These are phyloP conservation scores for Sporormia fimetaria DNA, from an alignment of 495 filamentous ascomycete species.

Conservation along the genomic window DNA sequence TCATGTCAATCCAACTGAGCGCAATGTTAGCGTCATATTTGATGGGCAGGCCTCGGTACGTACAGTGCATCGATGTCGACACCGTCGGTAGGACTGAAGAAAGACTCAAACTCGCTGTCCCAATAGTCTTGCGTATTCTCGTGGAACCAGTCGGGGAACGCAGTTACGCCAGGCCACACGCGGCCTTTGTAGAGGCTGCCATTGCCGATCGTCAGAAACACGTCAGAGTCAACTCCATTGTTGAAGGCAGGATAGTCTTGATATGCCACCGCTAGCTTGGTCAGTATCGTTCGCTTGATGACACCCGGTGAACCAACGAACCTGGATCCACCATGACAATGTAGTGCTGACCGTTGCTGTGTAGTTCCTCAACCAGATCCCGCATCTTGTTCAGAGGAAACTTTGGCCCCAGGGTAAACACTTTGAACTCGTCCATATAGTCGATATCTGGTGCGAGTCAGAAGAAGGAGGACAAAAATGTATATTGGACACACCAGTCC, in stretches of 20 bases:
- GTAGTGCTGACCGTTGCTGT: conserved; percentile 64
- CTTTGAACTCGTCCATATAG: conserved; percentile 36
- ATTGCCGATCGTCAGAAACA: conserved; percentile 55
- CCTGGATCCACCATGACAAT: conserved; percentile 77
- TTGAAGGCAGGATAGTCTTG: conserved; percentile 55
- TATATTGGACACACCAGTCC: conserved; percentile 45
- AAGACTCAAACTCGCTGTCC: conserved; percentile 56
- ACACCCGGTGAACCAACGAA: neutral
- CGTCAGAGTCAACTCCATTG: conserved; percentile 46
- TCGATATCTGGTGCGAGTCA: conserved; percentile 44
- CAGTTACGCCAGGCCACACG: conserved; percentile 76
- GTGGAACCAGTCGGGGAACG: conserved; percentile 79
- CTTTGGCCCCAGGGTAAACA: conserved; percentile 66
- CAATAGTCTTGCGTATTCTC: conserved; percentile 56
- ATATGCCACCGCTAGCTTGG: conserved; percentile 49
- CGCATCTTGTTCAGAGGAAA: conserved; percentile 59
- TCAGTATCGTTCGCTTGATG: neutral
- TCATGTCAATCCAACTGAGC: conserved; percentile 47
- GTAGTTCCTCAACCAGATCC: conserved; percentile 59
- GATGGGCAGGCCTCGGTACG: no score
- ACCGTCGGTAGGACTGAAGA: conserved; percentile 55
- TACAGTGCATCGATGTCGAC: conserved; percentile 73
- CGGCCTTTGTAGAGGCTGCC: conserved; percentile 61
- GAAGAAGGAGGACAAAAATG: neutral
- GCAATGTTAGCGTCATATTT: neutral